Percentiles rank a stretch among this genome's conserved stretches.
Evolutionary conservation across 805 yeast genomes (phyloP).

Genomic region (Scheffersomyces stipitis): DNA sequence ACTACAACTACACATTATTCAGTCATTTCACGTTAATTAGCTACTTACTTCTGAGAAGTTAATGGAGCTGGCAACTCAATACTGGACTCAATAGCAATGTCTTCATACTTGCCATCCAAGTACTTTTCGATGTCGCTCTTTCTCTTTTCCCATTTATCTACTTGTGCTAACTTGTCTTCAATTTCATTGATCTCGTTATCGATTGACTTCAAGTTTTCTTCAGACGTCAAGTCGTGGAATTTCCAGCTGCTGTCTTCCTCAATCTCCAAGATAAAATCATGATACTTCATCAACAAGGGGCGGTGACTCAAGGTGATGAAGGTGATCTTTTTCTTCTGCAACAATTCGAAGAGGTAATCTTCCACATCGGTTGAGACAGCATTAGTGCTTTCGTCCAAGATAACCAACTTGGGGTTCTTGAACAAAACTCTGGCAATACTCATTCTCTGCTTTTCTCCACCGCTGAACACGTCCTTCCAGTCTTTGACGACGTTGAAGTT

Average conservation of each 20-base stretch:
- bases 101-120: conserved; percentile 43
- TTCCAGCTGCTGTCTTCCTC: conserved; percentile 44
- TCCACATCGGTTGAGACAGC: conserved; percentile 90
- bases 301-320: conserved; percentile 82
- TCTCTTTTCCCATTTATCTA: conserved; percentile 59
- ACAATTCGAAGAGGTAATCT: conserved; percentile 75
- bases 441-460: conserved; percentile 94
- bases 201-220: conserved; percentile 62
- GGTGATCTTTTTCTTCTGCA: conserved; percentile 69
- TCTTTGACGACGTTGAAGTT: conserved; percentile 56
- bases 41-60: too few species aligned
- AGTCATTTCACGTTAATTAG: too few species aligned
- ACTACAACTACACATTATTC: too few species aligned
- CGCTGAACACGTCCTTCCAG: conserved; percentile 91
- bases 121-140: conserved; percentile 55
- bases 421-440: conserved; percentile 83
- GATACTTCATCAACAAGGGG: conserved; percentile 81
- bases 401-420: conserved; percentile 76
- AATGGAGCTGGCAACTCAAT: conserved; percentile 7
- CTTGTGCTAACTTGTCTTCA: conserved; percentile 57
- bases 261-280: conserved; percentile 71
- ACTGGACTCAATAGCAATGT: conserved; percentile 9
- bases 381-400: conserved; percentile 91
- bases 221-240: conserved; percentile 64
- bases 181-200: conserved; percentile 75